A percentile compares a stretch with the other conserved stretches of the same genome.
phyloP scores from a whole-genome alignment of 768 basidiomycete genomes.

The Scleroderma citrinum region DNA sequence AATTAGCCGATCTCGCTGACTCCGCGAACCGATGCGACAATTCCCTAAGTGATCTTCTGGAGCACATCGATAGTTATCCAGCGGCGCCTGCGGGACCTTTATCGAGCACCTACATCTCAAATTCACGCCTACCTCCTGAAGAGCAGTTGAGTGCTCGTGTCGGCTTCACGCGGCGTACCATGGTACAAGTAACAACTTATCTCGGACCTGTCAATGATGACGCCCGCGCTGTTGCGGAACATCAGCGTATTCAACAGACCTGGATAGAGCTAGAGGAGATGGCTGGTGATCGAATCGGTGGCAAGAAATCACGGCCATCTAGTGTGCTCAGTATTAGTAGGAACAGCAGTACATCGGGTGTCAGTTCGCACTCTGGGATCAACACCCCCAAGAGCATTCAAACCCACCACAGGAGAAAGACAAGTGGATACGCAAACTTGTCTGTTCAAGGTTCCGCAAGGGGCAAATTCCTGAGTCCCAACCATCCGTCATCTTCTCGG shows the following conservation, averaged over 20 bases:
- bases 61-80: slow-evolving; percentile 83
- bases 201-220: slow-evolving; percentile 49
- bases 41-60: slow-evolving; percentile 78
- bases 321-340: slow-evolving; percentile 64
- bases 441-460: slow-evolving; percentile 29
- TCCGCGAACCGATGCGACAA: slow-evolving; percentile 55
- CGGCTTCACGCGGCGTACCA: slow-evolving; percentile 49
- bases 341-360: slow-evolving; percentile 46
- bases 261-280: slow-evolving; percentile 81
- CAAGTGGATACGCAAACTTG: slow-evolving; percentile 24
- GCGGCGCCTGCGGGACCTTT: slow-evolving; percentile 46
- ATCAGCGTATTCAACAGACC: slow-evolving; percentile 65
- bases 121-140: slow-evolving; percentile 45
- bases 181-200: slow-evolving; percentile 42
- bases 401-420: slow-evolving; percentile 19
- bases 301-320: slow-evolving; percentile 56
- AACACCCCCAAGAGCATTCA: slow-evolving; percentile 9
- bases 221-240: slow-evolving; percentile 52
- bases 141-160: slow-evolving; percentile 62
- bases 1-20: slow-evolving; percentile 49
- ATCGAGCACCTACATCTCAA: slow-evolving; percentile 43
- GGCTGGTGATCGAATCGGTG: slow-evolving; percentile 60
- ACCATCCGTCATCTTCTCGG: slow-evolving; percentile 34
- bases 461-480: slow-evolving; percentile 42
- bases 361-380: slow-evolving; percentile 17